These are phyloP conservation scores for Pseudozyma flocculosa DNA, from an alignment of 1,284 basidiomycete species.

Conservation along the genomic window DNA sequence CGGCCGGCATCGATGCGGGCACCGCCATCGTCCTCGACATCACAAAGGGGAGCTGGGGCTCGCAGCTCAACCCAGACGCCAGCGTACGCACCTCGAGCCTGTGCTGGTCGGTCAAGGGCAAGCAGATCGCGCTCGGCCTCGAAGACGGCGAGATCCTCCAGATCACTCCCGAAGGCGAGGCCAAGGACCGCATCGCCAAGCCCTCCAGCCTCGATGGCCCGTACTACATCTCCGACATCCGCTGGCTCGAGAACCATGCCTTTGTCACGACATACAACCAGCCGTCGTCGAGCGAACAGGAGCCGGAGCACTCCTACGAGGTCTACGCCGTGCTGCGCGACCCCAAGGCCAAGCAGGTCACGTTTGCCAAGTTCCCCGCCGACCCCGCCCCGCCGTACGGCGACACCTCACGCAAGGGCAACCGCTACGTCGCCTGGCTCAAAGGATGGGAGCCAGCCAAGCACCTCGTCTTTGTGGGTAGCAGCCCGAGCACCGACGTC, in stretches of 20 bases:
- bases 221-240: conserved; percentile 62
- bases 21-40: conserved; percentile 34
- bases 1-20: conserved; percentile 47
- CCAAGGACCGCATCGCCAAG: conserved; percentile 66
- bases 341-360: conserved; percentile 66
- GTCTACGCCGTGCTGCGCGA: conserved; percentile 68
- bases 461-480: conserved; percentile 70
- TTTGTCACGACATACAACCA: conserved; percentile 71
- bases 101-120: conserved; percentile 83
- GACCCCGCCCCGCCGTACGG: conserved; percentile 65
- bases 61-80: conserved; percentile 15
- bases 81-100: conserved; percentile 60
- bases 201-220: conserved; percentile 63
- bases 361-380: conserved; percentile 62
- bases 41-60: conserved; percentile 22
- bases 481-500: conserved; percentile 73
- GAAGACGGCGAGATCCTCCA: conserved; percentile 72
- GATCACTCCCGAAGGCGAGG: conserved; percentile 66
- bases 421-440: conserved; percentile 64
- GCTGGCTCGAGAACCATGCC: conserved; percentile 73
- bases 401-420: conserved; percentile 64
- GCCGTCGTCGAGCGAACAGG: conserved; percentile 26
- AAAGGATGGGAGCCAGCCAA: conserved; percentile 69
- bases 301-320: conserved; percentile 62
- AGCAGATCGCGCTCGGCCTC: conserved; percentile 76